Evolutionary conservation across 2,329 filamentous ascomycete species (phyloP).

Genomic region (Arthrobotrys megalospora): DNA sequence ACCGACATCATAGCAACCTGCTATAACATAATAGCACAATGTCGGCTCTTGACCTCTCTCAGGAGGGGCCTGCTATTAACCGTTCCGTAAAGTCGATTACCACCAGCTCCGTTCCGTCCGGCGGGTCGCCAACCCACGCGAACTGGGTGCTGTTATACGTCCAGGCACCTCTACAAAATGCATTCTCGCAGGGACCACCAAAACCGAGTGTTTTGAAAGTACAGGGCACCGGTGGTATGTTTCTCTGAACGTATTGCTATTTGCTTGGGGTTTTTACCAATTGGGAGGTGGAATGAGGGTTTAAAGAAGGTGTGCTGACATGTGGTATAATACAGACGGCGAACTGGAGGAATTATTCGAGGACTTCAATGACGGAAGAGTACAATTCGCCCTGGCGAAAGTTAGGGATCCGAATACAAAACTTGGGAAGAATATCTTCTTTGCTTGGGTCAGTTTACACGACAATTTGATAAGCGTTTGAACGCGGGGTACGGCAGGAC

Average conservation of each 20-base stretch:
- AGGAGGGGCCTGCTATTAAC: constrained; percentile 72
- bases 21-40: constrained; percentile 69
- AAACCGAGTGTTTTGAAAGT: constrained; percentile 98
- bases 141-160: constrained; percentile 97
- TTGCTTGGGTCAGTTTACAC: constrained; percentile 79
- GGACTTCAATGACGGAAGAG: constrained; percentile 94
- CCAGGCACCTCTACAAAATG: constrained; percentile 89
- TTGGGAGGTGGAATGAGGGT: constrained; percentile 1
- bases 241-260: neutral
- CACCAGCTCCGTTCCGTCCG: constrained; percentile 74
- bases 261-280: constrained; percentile 18
- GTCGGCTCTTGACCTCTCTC: constrained; percentile 77
- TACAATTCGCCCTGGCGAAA: constrained; percentile 97
- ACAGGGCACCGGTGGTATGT: constrained; percentile 85
- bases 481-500: constrained; percentile 15
- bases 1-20: constrained; percentile 10
- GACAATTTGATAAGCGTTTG: neutral
- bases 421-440: constrained; percentile 91
- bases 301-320: constrained; percentile 29
- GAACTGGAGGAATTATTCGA: constrained; percentile 91
- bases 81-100: constrained; percentile 77
- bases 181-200: constrained; percentile 85
- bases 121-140: constrained; percentile 83
- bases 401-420: constrained; percentile 93
- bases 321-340: constrained; percentile 76